A percentile compares a stretch with the other conserved stretches of the same genome.
Conservation (phyloP, 768 basidiomycete species). For the Leucocoprinus sp. region DNA sequence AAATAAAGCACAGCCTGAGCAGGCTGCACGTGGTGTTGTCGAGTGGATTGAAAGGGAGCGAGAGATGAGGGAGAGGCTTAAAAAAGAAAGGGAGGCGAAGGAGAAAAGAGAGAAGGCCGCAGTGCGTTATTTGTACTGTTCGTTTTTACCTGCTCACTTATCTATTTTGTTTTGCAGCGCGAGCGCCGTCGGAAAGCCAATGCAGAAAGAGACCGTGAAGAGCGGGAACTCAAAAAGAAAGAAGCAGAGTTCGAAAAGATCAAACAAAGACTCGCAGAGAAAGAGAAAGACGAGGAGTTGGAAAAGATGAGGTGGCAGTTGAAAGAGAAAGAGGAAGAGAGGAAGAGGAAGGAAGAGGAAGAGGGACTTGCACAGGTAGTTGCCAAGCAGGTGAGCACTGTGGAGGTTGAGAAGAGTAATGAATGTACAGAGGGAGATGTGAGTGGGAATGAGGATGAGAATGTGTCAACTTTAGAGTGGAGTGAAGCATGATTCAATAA, state of each 20-base stretch:
- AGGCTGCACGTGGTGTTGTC: conserved; percentile 38
- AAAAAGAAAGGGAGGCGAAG: conserved; percentile 20
- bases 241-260: conserved; percentile 49
- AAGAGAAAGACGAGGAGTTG: conserved; percentile 40
- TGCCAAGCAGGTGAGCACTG: conserved; percentile 11
- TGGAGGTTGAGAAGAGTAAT: conserved; percentile 18
- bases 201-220: conserved; percentile 48
- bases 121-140: conserved; percentile 33
- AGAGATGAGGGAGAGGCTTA: conserved; percentile 8
- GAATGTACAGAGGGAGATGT: conserved; percentile 2
- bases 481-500: conserved; percentile 11
- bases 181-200: conserved; percentile 48
- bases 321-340: conserved; percentile 35
- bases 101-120: conserved; percentile 60
- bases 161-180: conserved; percentile 25
- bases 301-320: conserved; percentile 33
- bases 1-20: conserved; percentile 51
- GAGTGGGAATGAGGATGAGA: conserved; percentile 32
- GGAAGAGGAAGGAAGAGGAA: conserved; percentile 22
- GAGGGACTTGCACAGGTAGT: conserved; percentile 20
- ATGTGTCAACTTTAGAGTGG: conserved; percentile 4
- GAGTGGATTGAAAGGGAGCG: conserved; percentile 45
- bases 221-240: conserved; percentile 59
- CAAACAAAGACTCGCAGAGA: conserved; percentile 41
- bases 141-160: neutral